phyloP scores from a whole-genome alignment of 2,329 filamentous ascomycete genomes.

The Fusarium decemcellulare region DNA sequence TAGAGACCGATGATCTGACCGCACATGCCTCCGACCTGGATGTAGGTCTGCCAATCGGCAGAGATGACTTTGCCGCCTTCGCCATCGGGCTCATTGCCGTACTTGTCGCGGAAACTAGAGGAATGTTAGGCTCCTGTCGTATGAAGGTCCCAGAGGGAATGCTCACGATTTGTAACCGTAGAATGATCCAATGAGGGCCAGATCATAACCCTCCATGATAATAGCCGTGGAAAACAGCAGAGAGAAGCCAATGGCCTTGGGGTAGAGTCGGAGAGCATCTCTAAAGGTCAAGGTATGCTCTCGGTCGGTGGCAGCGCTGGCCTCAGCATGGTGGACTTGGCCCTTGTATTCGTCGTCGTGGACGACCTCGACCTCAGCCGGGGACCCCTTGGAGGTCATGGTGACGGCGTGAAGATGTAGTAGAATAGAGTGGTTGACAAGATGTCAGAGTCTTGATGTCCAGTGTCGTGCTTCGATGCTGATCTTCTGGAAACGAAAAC shows the following conservation, averaged over 20 bases:
- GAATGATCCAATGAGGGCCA: conserved; percentile 57
- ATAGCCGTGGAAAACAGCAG: conserved; percentile 58
- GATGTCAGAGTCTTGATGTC: conserved; percentile 14
- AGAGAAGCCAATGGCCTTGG: conserved; percentile 60
- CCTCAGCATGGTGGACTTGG: conserved; percentile 19
- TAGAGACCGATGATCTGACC: conserved; percentile 76
- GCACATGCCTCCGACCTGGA: conserved; percentile 57
- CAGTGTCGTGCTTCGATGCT: conserved; percentile 13
- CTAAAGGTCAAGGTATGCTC: conserved; percentile 55
- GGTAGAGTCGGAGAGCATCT: conserved; percentile 56
- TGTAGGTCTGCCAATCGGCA: conserved; percentile 52
- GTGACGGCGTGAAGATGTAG: conserved; percentile 13
- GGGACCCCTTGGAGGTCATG: conserved; percentile 7
- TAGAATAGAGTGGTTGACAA: conserved; percentile 12
- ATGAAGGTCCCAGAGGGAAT: too few species aligned
- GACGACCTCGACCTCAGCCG: neutral
- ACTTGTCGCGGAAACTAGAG: conserved; percentile 61
- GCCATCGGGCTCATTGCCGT: conserved; percentile 52
- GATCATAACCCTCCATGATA: conserved; percentile 59
- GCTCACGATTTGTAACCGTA: conserved; percentile 54
- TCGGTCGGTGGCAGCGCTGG: conserved; percentile 56
- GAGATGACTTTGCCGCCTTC: conserved; percentile 40
- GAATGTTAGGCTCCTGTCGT: neutral
- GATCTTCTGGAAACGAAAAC: conserved; percentile 1
- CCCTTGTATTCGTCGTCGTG: neutral